Evolutionary conservation across 176 grass and related monocot genomes (phyloP), one percentile per base, ranked within the genome.

Genomic region (Juncus effusus): DNA sequence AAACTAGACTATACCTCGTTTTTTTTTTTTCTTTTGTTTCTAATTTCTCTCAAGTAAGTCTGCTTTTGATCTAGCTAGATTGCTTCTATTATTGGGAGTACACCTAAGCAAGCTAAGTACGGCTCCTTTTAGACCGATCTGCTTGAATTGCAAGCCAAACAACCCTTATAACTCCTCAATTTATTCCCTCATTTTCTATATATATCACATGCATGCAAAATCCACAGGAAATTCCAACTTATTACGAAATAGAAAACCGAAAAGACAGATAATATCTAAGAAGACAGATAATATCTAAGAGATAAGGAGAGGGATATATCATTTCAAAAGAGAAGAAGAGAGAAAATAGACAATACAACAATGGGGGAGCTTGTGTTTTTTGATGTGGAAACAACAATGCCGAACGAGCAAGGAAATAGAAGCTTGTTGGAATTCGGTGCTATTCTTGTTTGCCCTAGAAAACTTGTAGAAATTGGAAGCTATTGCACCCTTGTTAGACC

Each of bases 401-500:
- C 87, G 10, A 59, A 51, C 3, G 56, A 42, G 12, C 1, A 19
- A 1, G 82, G 16, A 4, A 42, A 65, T 0, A 64, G 62, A 51
- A 81, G 51, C 16, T 36, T 97, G 47, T 61, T 97, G 3, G 93
- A 97, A 76, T 97, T 97, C 45, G 93, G 85, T 51, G 93, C 93
- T n/a, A 79, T 92, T 38, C 16, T 97, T 1, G 93, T 97, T 15
- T 97, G 88, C 62, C 85, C 93, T 1, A 16, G 59, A 4, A 91
- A 67, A 60, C 93, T 97, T 7, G 75, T 62, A 15, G 93, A 97
- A 81, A 70, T 89, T 16, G 85, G 15, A 16, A 92, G 88, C 87
- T 86, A 92, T 81, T 82, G 73, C 51, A 92, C 88, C 7, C 61
- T 82, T n/a, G 81, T 96, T 64, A 78, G 74, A 3, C 85, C 80